Evolutionary conservation across 164 flowering plant species (phyloP).

Genomic region (Santalum album): DNA sequence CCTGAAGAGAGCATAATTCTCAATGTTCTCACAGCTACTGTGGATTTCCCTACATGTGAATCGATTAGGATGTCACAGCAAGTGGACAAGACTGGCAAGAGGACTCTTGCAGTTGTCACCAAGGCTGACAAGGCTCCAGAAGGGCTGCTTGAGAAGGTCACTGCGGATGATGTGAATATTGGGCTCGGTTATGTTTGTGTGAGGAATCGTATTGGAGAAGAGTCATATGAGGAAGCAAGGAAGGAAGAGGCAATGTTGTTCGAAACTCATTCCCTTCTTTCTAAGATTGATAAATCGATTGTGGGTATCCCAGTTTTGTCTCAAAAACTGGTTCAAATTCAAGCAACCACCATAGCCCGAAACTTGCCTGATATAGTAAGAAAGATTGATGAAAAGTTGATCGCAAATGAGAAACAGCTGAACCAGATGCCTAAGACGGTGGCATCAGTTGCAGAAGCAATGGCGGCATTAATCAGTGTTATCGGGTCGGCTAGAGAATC

Average conservation of each 20-base stretch:
- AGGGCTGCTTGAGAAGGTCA: conserved; percentile 28
- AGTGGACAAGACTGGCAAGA: conserved; percentile 30
- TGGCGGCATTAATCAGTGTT: conserved; percentile 23
- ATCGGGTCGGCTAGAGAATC: conserved; percentile 25
- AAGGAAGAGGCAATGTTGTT: conserved; percentile 24
- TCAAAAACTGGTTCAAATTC: conserved; percentile 23
- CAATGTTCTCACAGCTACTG: conserved; percentile 36
- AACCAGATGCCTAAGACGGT: conserved; percentile 18
- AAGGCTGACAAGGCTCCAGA: conserved; percentile 36
- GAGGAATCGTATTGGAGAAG: conserved; percentile 38
- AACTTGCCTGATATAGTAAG: conserved; percentile 24
- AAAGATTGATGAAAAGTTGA: conserved; percentile 24
- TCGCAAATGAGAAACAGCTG: conserved; percentile 11
- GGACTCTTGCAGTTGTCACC: conserved; percentile 44
- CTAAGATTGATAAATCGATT: conserved; percentile 19
- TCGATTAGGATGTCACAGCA: conserved; percentile 44
- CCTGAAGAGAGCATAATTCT: conserved; percentile 39
- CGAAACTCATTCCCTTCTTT: conserved; percentile 18
- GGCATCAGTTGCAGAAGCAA: conserved; percentile 20
- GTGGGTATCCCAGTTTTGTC: conserved; percentile 30
- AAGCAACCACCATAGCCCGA: conserved; percentile 19
- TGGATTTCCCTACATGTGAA: conserved; percentile 48
- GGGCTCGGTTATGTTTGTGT: conserved; percentile 40
- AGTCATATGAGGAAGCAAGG: conserved; percentile 31
- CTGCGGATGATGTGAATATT: conserved; percentile 35